phyloP scores from a whole-genome alignment of 495 filamentous ascomycete genomes.

The Antarctomyces pellizariae region DNA sequence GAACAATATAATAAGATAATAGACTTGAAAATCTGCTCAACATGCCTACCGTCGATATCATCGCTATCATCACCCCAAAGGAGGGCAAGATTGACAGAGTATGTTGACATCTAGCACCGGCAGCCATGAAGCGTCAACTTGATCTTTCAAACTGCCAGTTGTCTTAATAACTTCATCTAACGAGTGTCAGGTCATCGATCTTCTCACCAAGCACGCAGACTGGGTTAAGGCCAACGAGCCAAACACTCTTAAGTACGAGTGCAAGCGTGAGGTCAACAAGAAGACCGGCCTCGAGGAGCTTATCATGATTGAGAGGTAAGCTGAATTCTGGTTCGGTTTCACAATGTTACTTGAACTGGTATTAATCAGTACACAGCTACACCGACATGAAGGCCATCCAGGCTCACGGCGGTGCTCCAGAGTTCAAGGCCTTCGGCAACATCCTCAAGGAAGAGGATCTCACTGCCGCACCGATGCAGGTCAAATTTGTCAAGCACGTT shows the following conservation, averaged over 20 bases:
- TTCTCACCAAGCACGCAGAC: slow-evolving; percentile 7
- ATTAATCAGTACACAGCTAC: slow-evolving; percentile 5
- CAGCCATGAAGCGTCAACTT: not conserved
- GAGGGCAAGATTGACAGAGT: slow-evolving; percentile 11
- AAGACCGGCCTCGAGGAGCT: slow-evolving; percentile 9
- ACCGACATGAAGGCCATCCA: slow-evolving; percentile 7
- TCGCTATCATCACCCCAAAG: slow-evolving; percentile 11
- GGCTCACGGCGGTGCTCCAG: slow-evolving; percentile 5
- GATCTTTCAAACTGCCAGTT: not conserved
- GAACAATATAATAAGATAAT: too few species aligned
- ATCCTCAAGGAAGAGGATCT: slow-evolving; percentile 6
- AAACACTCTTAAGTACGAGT: slow-evolving; percentile 10
- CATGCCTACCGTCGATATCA: slow-evolving; percentile 10
- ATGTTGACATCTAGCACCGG: slow-evolving; percentile 1
- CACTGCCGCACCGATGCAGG: slow-evolving; percentile 7
- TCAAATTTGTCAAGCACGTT: slow-evolving; percentile 9
- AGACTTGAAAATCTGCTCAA: slow-evolving; percentile 2
- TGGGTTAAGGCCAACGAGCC: slow-evolving; percentile 9
- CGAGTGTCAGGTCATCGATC: slow-evolving; percentile 7
- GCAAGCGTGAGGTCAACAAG: slow-evolving; percentile 7
- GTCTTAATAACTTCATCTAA: slow-evolving; percentile 1
- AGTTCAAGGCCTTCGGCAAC: slow-evolving; percentile 8
- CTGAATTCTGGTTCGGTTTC: not conserved
- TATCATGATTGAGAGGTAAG: slow-evolving; percentile 11
- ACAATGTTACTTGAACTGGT: not conserved